phyloP scores from a whole-genome alignment of 495 filamentous ascomycete species.

The Lasiosphaeris hirsuta region DNA sequence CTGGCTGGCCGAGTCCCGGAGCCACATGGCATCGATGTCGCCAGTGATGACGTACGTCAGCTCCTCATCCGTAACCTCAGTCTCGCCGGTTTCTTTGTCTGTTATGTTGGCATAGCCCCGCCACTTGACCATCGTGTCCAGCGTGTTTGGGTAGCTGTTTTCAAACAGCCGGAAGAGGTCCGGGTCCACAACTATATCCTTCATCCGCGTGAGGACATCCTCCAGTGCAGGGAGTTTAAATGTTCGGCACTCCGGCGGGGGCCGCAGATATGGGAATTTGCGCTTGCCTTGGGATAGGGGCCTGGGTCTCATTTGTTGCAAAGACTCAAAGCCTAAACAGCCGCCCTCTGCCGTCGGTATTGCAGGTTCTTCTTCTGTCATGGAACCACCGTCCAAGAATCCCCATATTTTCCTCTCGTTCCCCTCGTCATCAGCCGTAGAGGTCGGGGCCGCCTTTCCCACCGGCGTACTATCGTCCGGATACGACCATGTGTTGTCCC shows the following conservation, averaged over 20 bases:
- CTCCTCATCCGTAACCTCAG: conserved; percentile 53
- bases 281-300: conserved; percentile 40
- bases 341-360: neutral
- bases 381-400: too few species aligned
- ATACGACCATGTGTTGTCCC: too few species aligned
- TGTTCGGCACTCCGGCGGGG: conserved; percentile 53
- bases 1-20: conserved; percentile 61
- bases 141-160: conserved; percentile 59
- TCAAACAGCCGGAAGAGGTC: conserved; percentile 61
- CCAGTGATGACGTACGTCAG: conserved; percentile 63
- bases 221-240: conserved; percentile 56
- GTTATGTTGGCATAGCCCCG: conserved; percentile 48
- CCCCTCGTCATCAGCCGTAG: too few species aligned
- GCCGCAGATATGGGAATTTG: conserved; percentile 54
- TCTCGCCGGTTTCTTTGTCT: conserved; percentile 22
- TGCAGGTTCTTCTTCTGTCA: neutral
- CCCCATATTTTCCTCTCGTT: too few species aligned
- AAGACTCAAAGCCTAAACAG: conserved; percentile 20
- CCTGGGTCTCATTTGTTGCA: conserved; percentile 26
- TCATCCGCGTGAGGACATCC: conserved; percentile 42
- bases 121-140: conserved; percentile 62
- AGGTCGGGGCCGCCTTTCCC: too few species aligned
- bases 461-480: too few species aligned
- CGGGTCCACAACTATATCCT: conserved; percentile 50
- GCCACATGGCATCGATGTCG: conserved; percentile 66